Evolutionary conservation across 2,329 filamentous ascomycete genomes (phyloP).

Genomic region (Aspergillus versicolor): DNA sequence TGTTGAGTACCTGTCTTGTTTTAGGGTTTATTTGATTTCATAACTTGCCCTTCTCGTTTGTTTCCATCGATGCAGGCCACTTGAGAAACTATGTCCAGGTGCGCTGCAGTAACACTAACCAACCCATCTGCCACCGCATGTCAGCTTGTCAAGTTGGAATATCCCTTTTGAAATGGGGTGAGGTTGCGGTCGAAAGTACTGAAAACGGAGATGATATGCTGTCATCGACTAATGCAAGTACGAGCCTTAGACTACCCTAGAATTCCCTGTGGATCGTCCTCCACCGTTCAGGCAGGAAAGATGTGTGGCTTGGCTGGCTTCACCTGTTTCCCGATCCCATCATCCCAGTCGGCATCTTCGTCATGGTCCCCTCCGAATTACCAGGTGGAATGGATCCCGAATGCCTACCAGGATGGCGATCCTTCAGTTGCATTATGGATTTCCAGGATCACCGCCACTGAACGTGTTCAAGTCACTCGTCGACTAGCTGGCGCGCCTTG

Average conservation of each 20-base stretch:
- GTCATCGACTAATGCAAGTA: slow-evolving; percentile 5
- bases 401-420: slow-evolving; percentile 5
- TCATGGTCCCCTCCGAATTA: background rate
- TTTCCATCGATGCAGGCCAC: too few relatives aligned
- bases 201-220: background rate
- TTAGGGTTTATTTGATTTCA: too few relatives aligned
- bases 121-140: background rate
- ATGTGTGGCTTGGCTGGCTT: background rate
- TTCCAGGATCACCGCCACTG: background rate
- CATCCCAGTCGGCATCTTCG: background rate
- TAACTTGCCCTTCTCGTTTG: background rate
- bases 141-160: background rate
- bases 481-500: background rate
- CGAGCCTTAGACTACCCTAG: background rate
- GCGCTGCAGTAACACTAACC: background rate
- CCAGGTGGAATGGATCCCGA: background rate
- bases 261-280: background rate
- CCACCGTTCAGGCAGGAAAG: background rate
- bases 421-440: slow-evolving; percentile 3
- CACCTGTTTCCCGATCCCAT: background rate
- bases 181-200: background rate
- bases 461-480: background rate
- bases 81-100: too few relatives aligned
- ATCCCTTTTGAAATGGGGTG: background rate
- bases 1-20: background rate